Evolutionary conservation across 805 yeast genomes (phyloP), one percentile per base, ranked within the genome.

Genomic region (Nakazawaea sp.): DNA sequence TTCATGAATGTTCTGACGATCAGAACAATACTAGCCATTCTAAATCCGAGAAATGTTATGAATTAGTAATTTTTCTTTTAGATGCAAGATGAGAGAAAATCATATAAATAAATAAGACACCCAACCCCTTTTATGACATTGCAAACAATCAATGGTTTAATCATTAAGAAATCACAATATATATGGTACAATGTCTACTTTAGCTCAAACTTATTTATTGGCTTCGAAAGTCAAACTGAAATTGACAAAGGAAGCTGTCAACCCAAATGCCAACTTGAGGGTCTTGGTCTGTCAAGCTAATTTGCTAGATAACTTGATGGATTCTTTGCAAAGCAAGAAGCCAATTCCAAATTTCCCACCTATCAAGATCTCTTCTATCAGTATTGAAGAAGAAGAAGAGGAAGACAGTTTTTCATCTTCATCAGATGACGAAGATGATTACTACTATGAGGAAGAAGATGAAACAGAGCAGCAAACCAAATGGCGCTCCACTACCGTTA

Each of bases 271-370:
- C 23, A 61, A 75, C 37, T 63, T 81, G 35, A 64, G 83, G 33
- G 59, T 64, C 35, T 64, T 81, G 27, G 85, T 81, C 3, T 68
- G 76, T 28, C 88, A 81, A 55, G 87, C 88, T 16, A 81, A 81
- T 53, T 59, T 81, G 62, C 65, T 81, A 44, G 88, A 81, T 50
- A 66, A 63, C 43, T 52, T 81, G 36, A 77, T 81, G 72, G 84
- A 74, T 49, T 60, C 60, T 38, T 58, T 72, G 26, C 55, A 54
- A 37, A 27, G 31, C 23, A 38, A 39, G 44, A 59, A 33, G 49
- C 42, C 27, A 59, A 57, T 43, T 48, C 61, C 26, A 53, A 47
- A 37, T 54, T 56, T 44, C 43, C 61, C 42, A 43, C 43, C 26
- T 38, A 38, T 16, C 36, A 36, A 8, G 27, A 44, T 17, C 23